These are phyloP conservation scores for Agrocybe praecox DNA, from an alignment of 768 basidiomycete species.

Conservation along the genomic window DNA sequence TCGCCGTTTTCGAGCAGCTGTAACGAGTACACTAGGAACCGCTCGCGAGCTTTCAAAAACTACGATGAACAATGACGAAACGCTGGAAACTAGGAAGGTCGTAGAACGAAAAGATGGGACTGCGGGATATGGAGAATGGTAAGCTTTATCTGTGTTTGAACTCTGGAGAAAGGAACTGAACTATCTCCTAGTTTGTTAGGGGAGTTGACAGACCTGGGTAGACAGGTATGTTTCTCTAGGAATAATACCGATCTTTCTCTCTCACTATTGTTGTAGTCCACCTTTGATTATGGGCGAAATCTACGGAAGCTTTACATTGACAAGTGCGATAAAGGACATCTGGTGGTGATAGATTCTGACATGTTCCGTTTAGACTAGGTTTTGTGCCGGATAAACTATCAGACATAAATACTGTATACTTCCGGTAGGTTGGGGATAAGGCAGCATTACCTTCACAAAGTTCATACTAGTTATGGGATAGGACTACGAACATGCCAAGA, in stretches of 20 bases:
- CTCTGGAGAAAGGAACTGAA: neutral
- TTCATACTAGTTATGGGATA: constrained; percentile 17
- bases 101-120: constrained; percentile 63
- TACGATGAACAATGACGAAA: constrained; percentile 21
- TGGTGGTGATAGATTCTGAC: neutral
- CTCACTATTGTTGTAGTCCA: constrained; percentile 46
- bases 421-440: constrained; percentile 40
- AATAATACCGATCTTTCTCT: neutral
- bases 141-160: constrained; percentile 19
- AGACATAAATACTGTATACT: constrained; percentile 53
- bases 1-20: constrained; percentile 49
- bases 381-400: constrained; percentile 60
- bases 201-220: constrained; percentile 71
- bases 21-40: constrained; percentile 27
- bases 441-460: no score
- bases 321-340: constrained; percentile 39
- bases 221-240: constrained; percentile 46
- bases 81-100: constrained; percentile 42
- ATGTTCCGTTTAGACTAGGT: constrained; percentile 46
- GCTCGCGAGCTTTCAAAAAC: neutral
- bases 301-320: constrained; percentile 70
- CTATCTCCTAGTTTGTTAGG: constrained; percentile 57
- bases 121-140: constrained; percentile 65
- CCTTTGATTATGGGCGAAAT: constrained; percentile 60
- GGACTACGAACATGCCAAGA: constrained; percentile 77